Conservation (phyloP, 257 asterid species). For the Petunia axillaris region DNA sequence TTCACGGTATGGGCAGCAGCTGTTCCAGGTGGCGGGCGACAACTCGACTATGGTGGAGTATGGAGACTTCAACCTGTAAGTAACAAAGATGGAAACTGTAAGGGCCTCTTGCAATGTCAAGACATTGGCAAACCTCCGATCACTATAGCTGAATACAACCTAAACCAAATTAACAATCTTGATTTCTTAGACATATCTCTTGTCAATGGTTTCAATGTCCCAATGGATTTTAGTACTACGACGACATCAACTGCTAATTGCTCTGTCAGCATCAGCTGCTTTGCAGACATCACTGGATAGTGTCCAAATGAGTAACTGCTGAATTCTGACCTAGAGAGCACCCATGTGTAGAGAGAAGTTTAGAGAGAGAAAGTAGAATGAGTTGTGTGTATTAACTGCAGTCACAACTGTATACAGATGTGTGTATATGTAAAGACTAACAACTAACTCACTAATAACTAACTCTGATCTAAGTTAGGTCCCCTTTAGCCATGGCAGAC, state of each 20-base stretch:
- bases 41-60: constrained; percentile 37
- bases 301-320: constrained; percentile 33
- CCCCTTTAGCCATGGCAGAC: too few species aligned
- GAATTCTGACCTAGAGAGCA: too few species aligned
- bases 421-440: too few species aligned
- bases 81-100: constrained; percentile 67
- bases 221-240: constrained; percentile 50
- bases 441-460: too few species aligned
- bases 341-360: too few species aligned
- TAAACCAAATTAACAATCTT: constrained; percentile 39
- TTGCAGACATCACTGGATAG: constrained; percentile 44
- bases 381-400: too few species aligned
- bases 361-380: too few species aligned
- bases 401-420: too few species aligned
- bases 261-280: constrained; percentile 40
- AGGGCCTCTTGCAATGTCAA: constrained; percentile 52
- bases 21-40: constrained; percentile 28
- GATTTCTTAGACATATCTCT: constrained; percentile 62
- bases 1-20: constrained; percentile 48
- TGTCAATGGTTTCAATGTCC: constrained; percentile 64
- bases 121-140: constrained; percentile 47
- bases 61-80: constrained; percentile 41
- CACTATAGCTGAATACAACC: constrained; percentile 59
- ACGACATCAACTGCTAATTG: constrained; percentile 38
- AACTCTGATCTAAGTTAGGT: too few species aligned